Evolutionary conservation across 306 rosid genomes (phyloP).

Genomic region (Cicer chorassanicum): DNA sequence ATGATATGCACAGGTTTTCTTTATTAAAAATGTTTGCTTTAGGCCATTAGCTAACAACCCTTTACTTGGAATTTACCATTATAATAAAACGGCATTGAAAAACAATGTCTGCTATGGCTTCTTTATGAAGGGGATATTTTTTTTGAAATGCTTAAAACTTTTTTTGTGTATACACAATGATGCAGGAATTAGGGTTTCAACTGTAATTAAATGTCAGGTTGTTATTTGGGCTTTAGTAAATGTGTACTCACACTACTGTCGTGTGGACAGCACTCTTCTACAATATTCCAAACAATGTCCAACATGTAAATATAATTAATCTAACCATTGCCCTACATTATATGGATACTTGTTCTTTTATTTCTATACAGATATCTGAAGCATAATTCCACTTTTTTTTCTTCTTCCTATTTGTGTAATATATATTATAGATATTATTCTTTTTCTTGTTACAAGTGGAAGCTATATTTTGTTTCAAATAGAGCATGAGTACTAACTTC

Average conservation of each 20-base stretch:
- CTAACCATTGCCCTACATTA: slow-evolving; percentile 21
- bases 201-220: slow-evolving; percentile 28
- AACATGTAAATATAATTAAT: slow-evolving; percentile 1
- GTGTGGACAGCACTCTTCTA: not conserved
- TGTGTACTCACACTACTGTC: not conserved
- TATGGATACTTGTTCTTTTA: slow-evolving; percentile 16
- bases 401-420: not conserved
- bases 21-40: slow-evolving; percentile 7
- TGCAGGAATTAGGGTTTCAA: slow-evolving; percentile 23
- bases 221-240: not conserved
- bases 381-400: not conserved
- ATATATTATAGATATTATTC: not conserved
- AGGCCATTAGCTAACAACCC: slow-evolving; percentile 14
- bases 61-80: slow-evolving; percentile 20
- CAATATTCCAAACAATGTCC: not conserved
- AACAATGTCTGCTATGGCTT: not conserved
- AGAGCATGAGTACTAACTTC: slow-evolving; percentile 35
- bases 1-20: slow-evolving; percentile 23
- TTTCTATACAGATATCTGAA: slow-evolving; percentile 22
- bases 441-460: slow-evolving; percentile 27
- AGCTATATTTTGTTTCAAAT: slow-evolving; percentile 29
- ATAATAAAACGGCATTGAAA: not conserved
- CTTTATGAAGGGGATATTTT: not conserved
- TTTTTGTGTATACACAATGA: not conserved
- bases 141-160: not conserved